A percentile compares a stretch with the other conserved stretches of the same genome.
Evolutionary conservation across 2,329 filamentous ascomycete genomes (phyloP).

Genomic region (Aspergillus japonicus): DNA sequence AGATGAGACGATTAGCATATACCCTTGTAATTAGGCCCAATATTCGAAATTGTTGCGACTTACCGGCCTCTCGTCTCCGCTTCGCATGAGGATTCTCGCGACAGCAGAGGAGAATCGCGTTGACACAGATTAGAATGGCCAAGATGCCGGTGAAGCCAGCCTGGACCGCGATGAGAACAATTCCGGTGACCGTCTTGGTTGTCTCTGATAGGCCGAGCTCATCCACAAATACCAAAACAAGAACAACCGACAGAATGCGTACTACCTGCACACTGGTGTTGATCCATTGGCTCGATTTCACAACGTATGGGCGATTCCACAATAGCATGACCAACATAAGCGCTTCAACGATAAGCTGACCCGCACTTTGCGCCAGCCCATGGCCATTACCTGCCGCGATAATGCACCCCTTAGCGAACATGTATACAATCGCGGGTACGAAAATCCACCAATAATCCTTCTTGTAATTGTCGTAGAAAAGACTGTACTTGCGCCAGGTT

Average conservation of each 20-base stretch:
- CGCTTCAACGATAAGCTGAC: constrained; percentile 77
- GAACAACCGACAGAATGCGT: constrained; percentile 81
- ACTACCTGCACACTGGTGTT: constrained; percentile 90
- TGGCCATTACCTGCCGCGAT: constrained; percentile 83
- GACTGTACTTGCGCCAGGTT: constrained; percentile 90
- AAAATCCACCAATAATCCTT: constrained; percentile 97
- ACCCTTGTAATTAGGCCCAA: neutral
- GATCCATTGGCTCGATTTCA: constrained; percentile 85
- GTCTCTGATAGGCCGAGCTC: constrained; percentile 86
- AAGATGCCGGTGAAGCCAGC: constrained; percentile 77
- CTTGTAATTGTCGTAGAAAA: constrained; percentile 96
- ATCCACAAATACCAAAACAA: constrained; percentile 90
- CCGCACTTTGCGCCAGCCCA: constrained; percentile 75
- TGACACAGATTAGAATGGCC: constrained; percentile 83
- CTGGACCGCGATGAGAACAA: constrained; percentile 92
- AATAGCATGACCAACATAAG: constrained; percentile 75
- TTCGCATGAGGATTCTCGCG: constrained; percentile 87
- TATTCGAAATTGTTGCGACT: constrained; percentile 39
- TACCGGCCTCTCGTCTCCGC: constrained; percentile 86
- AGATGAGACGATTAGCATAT: constrained; percentile 12
- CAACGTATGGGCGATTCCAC: constrained; percentile 83
- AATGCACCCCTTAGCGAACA: constrained; percentile 82
- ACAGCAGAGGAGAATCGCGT: constrained; percentile 78
- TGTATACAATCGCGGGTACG: constrained; percentile 82
- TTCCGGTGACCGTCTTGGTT: constrained; percentile 88